A percentile compares a stretch with the other conserved stretches of the same genome.
These are phyloP conservation scores for Hypsizygus ulmarius DNA, from an alignment of 1,284 basidiomycete species.

Conservation along the genomic window DNA sequence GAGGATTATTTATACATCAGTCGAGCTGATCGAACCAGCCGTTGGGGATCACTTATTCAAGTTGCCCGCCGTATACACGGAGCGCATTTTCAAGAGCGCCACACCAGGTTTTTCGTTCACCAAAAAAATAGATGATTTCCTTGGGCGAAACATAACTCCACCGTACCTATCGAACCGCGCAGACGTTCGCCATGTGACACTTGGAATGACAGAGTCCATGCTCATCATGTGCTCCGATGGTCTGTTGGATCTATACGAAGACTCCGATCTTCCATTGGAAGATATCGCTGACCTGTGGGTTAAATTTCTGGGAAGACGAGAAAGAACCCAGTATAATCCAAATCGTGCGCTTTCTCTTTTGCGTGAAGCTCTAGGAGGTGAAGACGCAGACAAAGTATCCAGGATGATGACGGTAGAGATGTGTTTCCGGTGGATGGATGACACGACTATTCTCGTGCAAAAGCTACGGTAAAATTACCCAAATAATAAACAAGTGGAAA, in stretches of 20 bases:
- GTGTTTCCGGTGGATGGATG: constrained; percentile 65
- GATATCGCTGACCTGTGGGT: constrained; percentile 43
- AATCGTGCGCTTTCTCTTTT: constrained; percentile 55
- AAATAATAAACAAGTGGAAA: neutral
- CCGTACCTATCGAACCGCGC: constrained; percentile 57
- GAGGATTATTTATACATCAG: neutral
- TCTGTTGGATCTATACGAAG: constrained; percentile 50
- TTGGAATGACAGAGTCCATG: constrained; percentile 17
- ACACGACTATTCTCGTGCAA: constrained; percentile 59
- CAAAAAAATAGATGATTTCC: constrained; percentile 35
- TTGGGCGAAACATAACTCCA: constrained; percentile 50
- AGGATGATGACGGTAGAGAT: constrained; percentile 62
- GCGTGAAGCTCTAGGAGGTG: constrained; percentile 56
- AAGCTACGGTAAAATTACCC: constrained; percentile 17
- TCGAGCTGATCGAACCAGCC: constrained; percentile 35
- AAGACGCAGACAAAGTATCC: constrained; percentile 49
- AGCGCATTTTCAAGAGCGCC: constrained; percentile 48
- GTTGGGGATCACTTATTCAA: constrained; percentile 66
- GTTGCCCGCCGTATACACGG: constrained; percentile 54
- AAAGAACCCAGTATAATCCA: constrained; percentile 20
- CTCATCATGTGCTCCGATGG: constrained; percentile 57
- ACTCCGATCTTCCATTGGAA: constrained; percentile 27
- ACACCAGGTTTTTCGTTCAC: constrained; percentile 47
- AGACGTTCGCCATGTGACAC: constrained; percentile 44
- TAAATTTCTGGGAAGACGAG: constrained; percentile 28